Evolutionary conservation across 805 yeast genomes (phyloP), one percentile per base, ranked within the genome.

Genomic region (Suhomyces xylopsoci): DNA sequence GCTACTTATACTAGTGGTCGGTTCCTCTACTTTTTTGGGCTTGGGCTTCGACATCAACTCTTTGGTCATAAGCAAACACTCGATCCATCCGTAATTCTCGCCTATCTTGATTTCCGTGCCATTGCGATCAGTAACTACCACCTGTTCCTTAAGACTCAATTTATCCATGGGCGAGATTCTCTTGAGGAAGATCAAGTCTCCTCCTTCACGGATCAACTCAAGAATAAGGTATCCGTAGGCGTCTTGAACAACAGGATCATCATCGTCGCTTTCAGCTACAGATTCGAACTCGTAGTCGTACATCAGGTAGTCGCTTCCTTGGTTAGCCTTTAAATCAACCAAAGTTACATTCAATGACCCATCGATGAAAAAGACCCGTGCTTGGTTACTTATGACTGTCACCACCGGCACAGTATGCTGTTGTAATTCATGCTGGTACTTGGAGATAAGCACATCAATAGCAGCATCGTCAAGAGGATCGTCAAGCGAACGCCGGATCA

Each of bases 281-380:
- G 59, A 55, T 42, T 65, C 85, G 66, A 88, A 87, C 64, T 87
- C 93, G 66, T 85, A 87, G 66, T 87, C 93, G 64, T 87, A 88
- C 85, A 88, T 83, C 62, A 88, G 88, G 51, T 87, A 82, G 57
- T 59, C 76, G n/a, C 61, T 62, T 1, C 76, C 76, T 46, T 66
- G 65, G 47, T 75, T 74, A 22, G 78, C 75, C 38, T 73, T 71
- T 55, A 75, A 64, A 54, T 75, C 78, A 8, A 75, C 69, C 61
- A 73, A 52, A 65, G 64, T 66, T 0, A 70, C 75, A 56, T 69
- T 66, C 30, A 75, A 59, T 0, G 56, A 44, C 0, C 65, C 62
- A 52, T 73, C 78, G 25, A 75, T 67, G 50, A 75, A 70, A 49
- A 75, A 74, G 1, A 75, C 76, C 47, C 77, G 56, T 9, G 79